Percentiles rank a stretch among this genome's conserved stretches.
These are phyloP conservation scores for Orbilia javanica DNA, from an alignment of 2,329 filamentous ascomycete species.

Conservation along the genomic window DNA sequence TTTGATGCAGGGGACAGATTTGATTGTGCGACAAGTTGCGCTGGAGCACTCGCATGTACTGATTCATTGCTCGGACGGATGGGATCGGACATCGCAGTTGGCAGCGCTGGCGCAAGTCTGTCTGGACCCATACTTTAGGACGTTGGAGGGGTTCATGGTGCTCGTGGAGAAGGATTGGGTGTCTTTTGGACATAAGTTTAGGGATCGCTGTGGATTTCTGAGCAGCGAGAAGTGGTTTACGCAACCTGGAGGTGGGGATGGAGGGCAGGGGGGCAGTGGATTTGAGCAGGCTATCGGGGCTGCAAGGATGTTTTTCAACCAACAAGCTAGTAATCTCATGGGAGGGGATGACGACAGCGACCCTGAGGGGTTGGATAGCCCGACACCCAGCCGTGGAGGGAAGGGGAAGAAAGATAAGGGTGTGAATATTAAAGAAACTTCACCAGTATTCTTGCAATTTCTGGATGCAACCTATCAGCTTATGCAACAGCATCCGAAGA, in stretches of 20 bases:
- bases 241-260: slow-evolving; percentile 79
- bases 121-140: slow-evolving; percentile 94
- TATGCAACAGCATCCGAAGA: slow-evolving; percentile 82
- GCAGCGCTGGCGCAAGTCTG: slow-evolving; percentile 92
- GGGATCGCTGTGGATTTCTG: slow-evolving; percentile 87
- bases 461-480: slow-evolving; percentile 94
- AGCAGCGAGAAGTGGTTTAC: slow-evolving; percentile 93
- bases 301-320: slow-evolving; percentile 90
- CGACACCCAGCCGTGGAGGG: slow-evolving; percentile 56
- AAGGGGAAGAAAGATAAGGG: slow-evolving; percentile 57
- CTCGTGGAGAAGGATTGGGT: slow-evolving; percentile 98
- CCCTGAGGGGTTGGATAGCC: slow-evolving; percentile 69
- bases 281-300: slow-evolving; percentile 87
- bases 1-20: slow-evolving; percentile 83
- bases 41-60: slow-evolving; percentile 94
- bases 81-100: slow-evolving; percentile 96
- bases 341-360: slow-evolving; percentile 74
- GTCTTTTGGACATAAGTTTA: slow-evolving; percentile 97
- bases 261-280: slow-evolving; percentile 67
- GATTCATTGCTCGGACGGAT: slow-evolving; percentile 98
- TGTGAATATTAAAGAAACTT: slow-evolving; percentile 77
- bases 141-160: slow-evolving; percentile 92
- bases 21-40: slow-evolving; percentile 88
- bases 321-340: slow-evolving; percentile 70
- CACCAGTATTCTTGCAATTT: slow-evolving; percentile 97